Evolutionary conservation across 495 filamentous ascomycete genomes (phyloP).

Genomic region (Xylaria palmicola): DNA sequence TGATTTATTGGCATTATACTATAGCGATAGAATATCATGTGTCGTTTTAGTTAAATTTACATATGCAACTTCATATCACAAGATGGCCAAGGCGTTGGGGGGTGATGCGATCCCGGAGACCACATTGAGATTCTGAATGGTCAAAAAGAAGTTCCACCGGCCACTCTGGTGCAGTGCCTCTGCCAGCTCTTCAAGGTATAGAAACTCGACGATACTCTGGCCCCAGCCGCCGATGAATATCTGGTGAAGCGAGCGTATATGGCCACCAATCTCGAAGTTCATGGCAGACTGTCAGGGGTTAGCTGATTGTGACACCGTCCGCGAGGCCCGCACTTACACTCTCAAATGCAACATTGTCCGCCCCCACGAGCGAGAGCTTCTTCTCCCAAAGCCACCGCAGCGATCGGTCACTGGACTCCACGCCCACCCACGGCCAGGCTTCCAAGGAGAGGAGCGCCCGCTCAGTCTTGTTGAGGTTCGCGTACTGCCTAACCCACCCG

Average conservation of each 20-base stretch:
- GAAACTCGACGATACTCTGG: slow-evolving; percentile 50
- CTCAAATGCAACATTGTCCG: slow-evolving; percentile 32
- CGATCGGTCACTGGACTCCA: slow-evolving; percentile 25
- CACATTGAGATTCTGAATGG: slow-evolving; percentile 54
- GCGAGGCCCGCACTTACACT: background rate
- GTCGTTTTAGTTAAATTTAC: background rate
- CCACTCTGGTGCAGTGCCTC: slow-evolving; percentile 41
- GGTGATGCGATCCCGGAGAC: slow-evolving; percentile 27
- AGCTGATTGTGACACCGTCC: background rate
- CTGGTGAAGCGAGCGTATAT: slow-evolving; percentile 45
- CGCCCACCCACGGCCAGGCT: slow-evolving; percentile 22
- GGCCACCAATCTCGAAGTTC: slow-evolving; percentile 25
- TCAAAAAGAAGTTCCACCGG: slow-evolving; percentile 61
- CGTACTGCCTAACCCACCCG: slow-evolving; percentile 30
- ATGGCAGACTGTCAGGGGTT: slow-evolving; percentile 10
- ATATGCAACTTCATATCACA: background rate
- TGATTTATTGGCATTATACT: background rate
- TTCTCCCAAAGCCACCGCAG: slow-evolving; percentile 34
- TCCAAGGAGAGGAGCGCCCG: slow-evolving; percentile 24
- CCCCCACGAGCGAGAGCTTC: slow-evolving; percentile 30
- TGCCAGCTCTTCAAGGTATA: slow-evolving; percentile 45
- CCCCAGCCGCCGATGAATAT: slow-evolving; percentile 60
- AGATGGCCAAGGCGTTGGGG: slow-evolving; percentile 42
- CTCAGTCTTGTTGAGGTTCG: slow-evolving; percentile 17
- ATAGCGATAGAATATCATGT: background rate